Evolutionary conservation across 257 asterid genomes (phyloP), one percentile per base, ranked within the genome.

Genomic region (Plantago elongata): DNA sequence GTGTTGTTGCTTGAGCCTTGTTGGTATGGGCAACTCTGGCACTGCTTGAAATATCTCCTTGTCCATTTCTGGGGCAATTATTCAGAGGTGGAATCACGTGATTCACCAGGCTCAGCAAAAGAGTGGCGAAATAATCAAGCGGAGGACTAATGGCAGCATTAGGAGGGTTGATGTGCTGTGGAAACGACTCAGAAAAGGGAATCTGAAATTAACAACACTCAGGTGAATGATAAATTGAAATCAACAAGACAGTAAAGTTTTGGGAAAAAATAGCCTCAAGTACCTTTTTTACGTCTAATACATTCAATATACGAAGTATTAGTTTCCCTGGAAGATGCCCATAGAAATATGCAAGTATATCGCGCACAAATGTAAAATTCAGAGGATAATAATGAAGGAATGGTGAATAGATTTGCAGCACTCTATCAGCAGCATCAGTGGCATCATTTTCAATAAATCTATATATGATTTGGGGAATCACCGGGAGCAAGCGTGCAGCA

Each of bases 281-380:
- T 77, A 85, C 99, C 99, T 87, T 89, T 81, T 87, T 87, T 75
- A 88, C 84, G 49, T 84, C 95, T 61, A 92, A 71, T 55, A 86
- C 89, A 58, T 76, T 83, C 77, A 92, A 63, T 73, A 92, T 83
- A 54, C 95, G 91, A 47, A 86, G 84, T 68, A 87, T 83, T 60
- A 92, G 84, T 76, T 92, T 89, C 72, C 83, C 95, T 30, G 94
- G 94, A 68, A 92, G 97, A 85, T 92, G 96, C 60, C 97, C 94
- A 51, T 92, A 92, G 79, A 92, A 92, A 82, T 92, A 92, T 55
- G 96, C 89, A 59, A 92, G 97, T 77, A 92, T 87, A 69, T 92
- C 99, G 5, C 97, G 99, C 77, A 89, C 99, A 75, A 92, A 92
- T 38, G 96, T 87, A 58, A 92, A 92, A 76, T 83, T 86, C 74